Base-by-base conservation (phyloP, 495 filamentous ascomycete genomes). In the Astrothelium subdiscretum region DNA sequence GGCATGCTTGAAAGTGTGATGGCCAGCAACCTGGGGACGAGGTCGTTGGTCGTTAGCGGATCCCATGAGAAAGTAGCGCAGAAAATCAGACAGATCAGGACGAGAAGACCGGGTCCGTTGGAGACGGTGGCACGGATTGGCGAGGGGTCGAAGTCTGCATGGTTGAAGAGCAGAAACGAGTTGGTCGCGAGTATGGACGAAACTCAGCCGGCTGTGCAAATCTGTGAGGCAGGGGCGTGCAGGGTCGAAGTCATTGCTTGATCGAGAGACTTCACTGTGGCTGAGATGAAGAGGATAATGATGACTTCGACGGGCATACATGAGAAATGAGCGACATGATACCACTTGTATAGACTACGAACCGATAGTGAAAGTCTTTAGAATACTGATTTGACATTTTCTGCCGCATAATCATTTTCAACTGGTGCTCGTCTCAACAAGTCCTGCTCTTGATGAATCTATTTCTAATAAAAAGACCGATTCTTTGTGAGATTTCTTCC, bases 1-100 rank as follows among this genome's bases (percentile, higher is more conserved):
- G 86, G 88, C 12, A 77, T 97, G 66, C 77, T 97, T 72, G 81
- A 84, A 26, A 81, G 81, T 1, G 84, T 97, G 6, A 85, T 96
- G 8, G 85, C 81, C 2, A 76, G 76, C 24, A 78, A 84, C 59
- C 70, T 96, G 2, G 86, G 87, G 27, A 78, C 83, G 54, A 81
- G 80, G 57, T 70, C 70, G 15, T 58, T 74, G 2, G 70, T 74
- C 24, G 62, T 76, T 3, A 65, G 66, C 11, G 72, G 76, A 3
- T 66, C 70, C 32, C 71, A 69, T 13, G 69, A 71, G 61, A 65
- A 62, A 52, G 67, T 70, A 12, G 64, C 69, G 20, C 58, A 62
- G 24, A 69, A 69, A 60, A 13, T 75, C 8, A 59, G 57, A 59
- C 59, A 64, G 62, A 62, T 63, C 3, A 63, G 71, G 42, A 58